Percentiles rank a stretch among this genome's conserved stretches.
These are phyloP conservation scores for Monilinia fructicola DNA, from an alignment of 2,329 filamentous ascomycete genomes.

Conservation along the genomic window DNA sequence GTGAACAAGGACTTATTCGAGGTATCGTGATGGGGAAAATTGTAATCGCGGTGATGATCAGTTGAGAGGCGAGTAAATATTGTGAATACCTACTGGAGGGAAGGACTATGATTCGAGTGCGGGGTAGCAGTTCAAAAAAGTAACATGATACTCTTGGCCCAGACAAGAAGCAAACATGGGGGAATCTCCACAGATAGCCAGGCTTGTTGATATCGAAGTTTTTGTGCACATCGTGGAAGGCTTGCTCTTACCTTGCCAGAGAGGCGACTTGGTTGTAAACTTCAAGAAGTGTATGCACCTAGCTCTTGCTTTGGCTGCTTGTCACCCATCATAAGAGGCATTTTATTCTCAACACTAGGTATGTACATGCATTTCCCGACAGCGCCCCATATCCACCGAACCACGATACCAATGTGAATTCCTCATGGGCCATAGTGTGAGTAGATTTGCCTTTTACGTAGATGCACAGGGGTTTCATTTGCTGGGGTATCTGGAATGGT, in stretches of 20 bases:
- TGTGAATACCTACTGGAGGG: not conserved
- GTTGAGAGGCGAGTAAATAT: not conserved
- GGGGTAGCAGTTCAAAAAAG: not conserved
- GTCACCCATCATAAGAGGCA: not conserved
- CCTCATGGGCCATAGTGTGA: conserved; percentile 29
- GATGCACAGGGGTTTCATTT: conserved; percentile 70
- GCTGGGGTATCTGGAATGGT: conserved; percentile 71
- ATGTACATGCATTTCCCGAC: conserved; percentile 22
- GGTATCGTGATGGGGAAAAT: not conserved
- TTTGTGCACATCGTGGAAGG: not conserved
- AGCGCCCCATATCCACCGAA: not conserved
- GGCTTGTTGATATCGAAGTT: not conserved
- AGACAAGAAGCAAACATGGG: not conserved
- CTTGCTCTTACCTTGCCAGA: not conserved
- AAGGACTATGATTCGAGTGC: not conserved
- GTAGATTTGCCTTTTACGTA: conserved; percentile 61
- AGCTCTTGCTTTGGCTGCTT: not conserved
- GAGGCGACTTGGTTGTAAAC: not conserved
- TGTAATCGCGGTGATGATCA: no score
- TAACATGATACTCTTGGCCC: not conserved
- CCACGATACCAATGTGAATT: not conserved
- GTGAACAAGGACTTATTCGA: not conserved
- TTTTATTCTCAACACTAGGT: conserved; percentile 17
- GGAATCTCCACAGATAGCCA: not conserved
- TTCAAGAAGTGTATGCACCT: not conserved